phyloP scores from a whole-genome alignment of 176 grass and related monocot species.

The Hyparrhenia diplandra region DNA sequence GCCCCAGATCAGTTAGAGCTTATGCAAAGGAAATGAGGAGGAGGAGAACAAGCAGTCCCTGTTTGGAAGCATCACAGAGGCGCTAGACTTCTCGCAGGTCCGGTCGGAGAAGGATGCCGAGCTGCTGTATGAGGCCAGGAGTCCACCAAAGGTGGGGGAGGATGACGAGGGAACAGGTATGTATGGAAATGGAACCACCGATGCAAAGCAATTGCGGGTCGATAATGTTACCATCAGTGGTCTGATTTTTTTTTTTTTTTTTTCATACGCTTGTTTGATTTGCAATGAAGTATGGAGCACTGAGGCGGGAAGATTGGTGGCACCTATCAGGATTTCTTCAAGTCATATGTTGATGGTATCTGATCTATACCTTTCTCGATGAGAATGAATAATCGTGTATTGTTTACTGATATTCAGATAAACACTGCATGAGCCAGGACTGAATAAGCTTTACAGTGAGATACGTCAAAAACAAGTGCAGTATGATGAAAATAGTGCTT shows the following conservation, averaged over 20 bases:
- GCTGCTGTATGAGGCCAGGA: constrained; percentile 85
- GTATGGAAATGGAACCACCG: neutral
- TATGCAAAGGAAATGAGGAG: constrained; percentile 40
- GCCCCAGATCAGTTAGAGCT: constrained; percentile 30
- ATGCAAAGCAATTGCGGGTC: neutral
- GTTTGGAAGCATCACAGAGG: constrained; percentile 76
- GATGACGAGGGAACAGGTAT: constrained; percentile 90
- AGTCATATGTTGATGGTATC: constrained; percentile 90
- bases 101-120: constrained; percentile 79
- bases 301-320: constrained; percentile 97
- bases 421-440: neutral
- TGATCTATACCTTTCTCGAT: neutral
- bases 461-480: neutral
- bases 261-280: neutral
- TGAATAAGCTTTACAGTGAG: neutral
- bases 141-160: constrained; percentile 59
- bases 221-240: neutral
- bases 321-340: constrained; percentile 99
- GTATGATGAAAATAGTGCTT: neutral
- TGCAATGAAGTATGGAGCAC: constrained; percentile 66
- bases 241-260: neutral
- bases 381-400: neutral
- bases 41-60: constrained; percentile 69
- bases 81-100: constrained; percentile 88
- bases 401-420: neutral